phyloP scores from a whole-genome alignment of 805 yeast genomes.

The Wickerhamiella vanderwaltii region DNA sequence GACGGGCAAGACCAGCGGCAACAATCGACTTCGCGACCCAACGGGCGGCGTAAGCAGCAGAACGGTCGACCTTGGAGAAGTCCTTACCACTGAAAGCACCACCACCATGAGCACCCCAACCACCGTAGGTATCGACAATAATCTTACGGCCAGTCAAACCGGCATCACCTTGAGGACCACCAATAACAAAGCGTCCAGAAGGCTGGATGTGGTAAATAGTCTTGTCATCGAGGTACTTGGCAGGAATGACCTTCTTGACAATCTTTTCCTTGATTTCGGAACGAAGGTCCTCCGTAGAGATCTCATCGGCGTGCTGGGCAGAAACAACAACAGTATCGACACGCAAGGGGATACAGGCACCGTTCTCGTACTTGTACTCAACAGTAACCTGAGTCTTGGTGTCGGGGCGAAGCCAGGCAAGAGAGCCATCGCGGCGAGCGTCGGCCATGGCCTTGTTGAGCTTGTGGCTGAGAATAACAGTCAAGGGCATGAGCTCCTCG shows the following conservation, averaged over 20 bases:
- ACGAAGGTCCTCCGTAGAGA: constrained; percentile 89
- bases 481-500: constrained; percentile 92
- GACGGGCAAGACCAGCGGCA: constrained; percentile 86
- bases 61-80: constrained; percentile 98
- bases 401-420: constrained; percentile 97
- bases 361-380: constrained; percentile 86
- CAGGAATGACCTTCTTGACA: constrained; percentile 86
- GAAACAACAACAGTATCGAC: constrained; percentile 97
- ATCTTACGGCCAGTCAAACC: constrained; percentile 99
- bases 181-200: constrained; percentile 98
- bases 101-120: constrained; percentile 99
- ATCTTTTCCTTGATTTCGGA: constrained; percentile 62
- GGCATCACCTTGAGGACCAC: constrained; percentile 99
- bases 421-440: constrained; percentile 92
- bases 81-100: constrained; percentile 99
- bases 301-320: constrained; percentile 94
- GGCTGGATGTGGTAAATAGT: constrained; percentile 98
- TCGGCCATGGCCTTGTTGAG: constrained; percentile 92
- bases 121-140: constrained; percentile 99
- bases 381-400: constrained; percentile 99
- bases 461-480: constrained; percentile 87
- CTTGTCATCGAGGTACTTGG: constrained; percentile 79
- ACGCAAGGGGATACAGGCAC: constrained; percentile 91
- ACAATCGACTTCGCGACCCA: constrained; percentile 99
- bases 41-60: constrained; percentile 99